These are phyloP conservation scores for Phytopythium montanum DNA, from an alignment of 352 stramenopile genomes.

Conservation along the genomic window DNA sequence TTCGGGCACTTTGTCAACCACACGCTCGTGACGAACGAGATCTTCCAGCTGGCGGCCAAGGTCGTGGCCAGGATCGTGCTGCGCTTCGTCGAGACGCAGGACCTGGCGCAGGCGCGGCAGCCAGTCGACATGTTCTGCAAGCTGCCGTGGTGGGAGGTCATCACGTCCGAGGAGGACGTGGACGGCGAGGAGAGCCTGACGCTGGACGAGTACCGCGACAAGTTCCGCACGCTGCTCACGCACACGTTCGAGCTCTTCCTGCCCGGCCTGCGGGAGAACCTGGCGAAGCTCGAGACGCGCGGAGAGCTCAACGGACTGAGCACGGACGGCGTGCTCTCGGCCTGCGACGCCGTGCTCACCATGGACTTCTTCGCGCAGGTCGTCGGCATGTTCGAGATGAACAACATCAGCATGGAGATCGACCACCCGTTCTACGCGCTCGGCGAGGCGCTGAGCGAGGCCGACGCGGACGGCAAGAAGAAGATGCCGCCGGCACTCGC, in stretches of 20 bases:
- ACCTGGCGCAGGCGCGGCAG: constrained; percentile 43
- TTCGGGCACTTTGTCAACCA: constrained; percentile 83
- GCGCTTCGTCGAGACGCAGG: constrained; percentile 50
- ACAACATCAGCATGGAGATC: constrained; percentile 94
- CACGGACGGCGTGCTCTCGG: constrained; percentile 39
- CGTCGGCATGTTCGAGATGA: constrained; percentile 97
- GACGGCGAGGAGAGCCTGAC: constrained; percentile 55
- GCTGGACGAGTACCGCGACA: constrained; percentile 57
- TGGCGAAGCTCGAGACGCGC: constrained; percentile 32
- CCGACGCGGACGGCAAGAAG: constrained; percentile 53
- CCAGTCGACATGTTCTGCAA: constrained; percentile 90
- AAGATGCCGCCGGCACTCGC: constrained; percentile 58
- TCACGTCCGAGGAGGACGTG: constrained; percentile 61
- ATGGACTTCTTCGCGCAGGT: constrained; percentile 85
- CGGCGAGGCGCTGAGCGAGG: constrained; percentile 52
- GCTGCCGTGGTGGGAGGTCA: constrained; percentile 89
- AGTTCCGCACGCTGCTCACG: constrained; percentile 55
- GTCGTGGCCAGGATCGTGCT: constrained; percentile 76
- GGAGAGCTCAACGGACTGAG: constrained; percentile 59
- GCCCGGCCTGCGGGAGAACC: constrained; percentile 50
- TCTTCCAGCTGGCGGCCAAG: constrained; percentile 90
- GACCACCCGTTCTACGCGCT: constrained; percentile 80
- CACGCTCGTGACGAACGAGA: constrained; percentile 90
- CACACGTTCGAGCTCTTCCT: constrained; percentile 61
- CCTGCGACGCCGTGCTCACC: constrained; percentile 52